Evolutionary conservation across 1,139 yeast genomes (phyloP).

Genomic region (Sugiyamaella pinicola): DNA sequence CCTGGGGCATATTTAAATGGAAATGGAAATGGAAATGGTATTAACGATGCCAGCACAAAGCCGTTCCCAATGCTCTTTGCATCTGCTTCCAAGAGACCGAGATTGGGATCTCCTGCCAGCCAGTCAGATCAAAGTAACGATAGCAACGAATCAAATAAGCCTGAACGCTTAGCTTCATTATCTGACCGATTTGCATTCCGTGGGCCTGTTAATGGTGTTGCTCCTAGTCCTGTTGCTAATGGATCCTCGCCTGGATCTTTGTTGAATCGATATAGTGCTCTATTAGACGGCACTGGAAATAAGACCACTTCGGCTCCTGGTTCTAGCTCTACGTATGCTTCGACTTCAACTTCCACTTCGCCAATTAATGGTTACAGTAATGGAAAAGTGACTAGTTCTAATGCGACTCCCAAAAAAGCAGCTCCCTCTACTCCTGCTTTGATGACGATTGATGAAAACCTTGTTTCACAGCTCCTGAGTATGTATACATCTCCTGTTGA

Average conservation of each 20-base stretch:
- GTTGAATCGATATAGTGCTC: slow-evolving; percentile 21
- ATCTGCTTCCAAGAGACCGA: slow-evolving; percentile 13
- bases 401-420: neutral
- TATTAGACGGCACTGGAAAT: slow-evolving; percentile 18
- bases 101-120: slow-evolving; percentile 3
- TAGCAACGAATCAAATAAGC: neutral
- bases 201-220: slow-evolving; percentile 6
- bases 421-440: slow-evolving; percentile 18
- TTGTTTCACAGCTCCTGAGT: slow-evolving; percentile 33
- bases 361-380: neutral
- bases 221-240: slow-evolving; percentile 6
- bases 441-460: slow-evolving; percentile 12
- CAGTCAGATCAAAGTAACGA: no score
- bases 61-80: slow-evolving; percentile 27
- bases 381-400: neutral
- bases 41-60: neutral
- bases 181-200: slow-evolving; percentile 31
- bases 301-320: neutral
- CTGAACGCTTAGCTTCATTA: slow-evolving; percentile 30
- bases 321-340: no score
- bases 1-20: slow-evolving; percentile 4
- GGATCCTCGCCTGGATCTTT: slow-evolving; percentile 8
- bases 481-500: slow-evolving; percentile 39
- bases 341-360: neutral
- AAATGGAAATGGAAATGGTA: slow-evolving; percentile 1